A percentile compares a stretch with the other conserved stretches of the same genome.
These are phyloP conservation scores for Amanita jacksonii DNA, from an alignment of 768 basidiomycete species.

Conservation along the genomic window DNA sequence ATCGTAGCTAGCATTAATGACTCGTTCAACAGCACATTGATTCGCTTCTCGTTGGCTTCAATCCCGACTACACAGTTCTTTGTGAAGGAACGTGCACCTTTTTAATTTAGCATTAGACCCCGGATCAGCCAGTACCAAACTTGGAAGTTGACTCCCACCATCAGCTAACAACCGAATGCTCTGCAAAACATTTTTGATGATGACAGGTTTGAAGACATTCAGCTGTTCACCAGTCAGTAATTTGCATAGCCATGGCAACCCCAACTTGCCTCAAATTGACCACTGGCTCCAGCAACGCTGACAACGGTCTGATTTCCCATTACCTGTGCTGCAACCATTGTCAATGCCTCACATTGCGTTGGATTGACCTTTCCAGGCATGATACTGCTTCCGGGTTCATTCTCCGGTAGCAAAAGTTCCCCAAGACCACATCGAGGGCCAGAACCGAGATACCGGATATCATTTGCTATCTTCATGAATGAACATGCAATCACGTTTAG, in stretches of 20 bases:
- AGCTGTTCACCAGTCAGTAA: constrained; percentile 36
- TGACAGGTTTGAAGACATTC: constrained; percentile 99
- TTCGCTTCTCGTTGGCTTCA: constrained; percentile 91
- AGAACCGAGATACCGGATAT: constrained; percentile 95
- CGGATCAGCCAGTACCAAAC: constrained; percentile 7
- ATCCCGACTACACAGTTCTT: constrained; percentile 97
- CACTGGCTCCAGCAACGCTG: constrained; percentile 86
- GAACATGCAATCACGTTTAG: constrained; percentile 95
- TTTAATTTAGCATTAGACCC: constrained; percentile 9
- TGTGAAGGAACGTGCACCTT: constrained; percentile 87
- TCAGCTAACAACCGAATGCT: constrained; percentile 91
- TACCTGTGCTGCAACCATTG: constrained; percentile 98
- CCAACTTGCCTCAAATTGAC: constrained; percentile 83
- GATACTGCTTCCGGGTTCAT: constrained; percentile 98
- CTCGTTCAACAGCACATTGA: constrained; percentile 82
- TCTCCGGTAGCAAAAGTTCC: constrained; percentile 90
- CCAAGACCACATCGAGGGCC: constrained; percentile 97
- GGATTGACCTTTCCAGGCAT: constrained; percentile 99
- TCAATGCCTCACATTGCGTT: constrained; percentile 96
- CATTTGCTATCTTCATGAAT: constrained; percentile 99
- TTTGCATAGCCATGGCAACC: background rate
- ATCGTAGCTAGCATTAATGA: constrained; percentile 98
- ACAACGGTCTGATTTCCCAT: constrained; percentile 96
- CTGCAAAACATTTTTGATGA: constrained; percentile 96
- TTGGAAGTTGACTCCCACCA: constrained; percentile 38